Base-by-base conservation (phyloP, 2,329 filamentous ascomycete genomes). In the Fusarium decemcellulare region DNA sequence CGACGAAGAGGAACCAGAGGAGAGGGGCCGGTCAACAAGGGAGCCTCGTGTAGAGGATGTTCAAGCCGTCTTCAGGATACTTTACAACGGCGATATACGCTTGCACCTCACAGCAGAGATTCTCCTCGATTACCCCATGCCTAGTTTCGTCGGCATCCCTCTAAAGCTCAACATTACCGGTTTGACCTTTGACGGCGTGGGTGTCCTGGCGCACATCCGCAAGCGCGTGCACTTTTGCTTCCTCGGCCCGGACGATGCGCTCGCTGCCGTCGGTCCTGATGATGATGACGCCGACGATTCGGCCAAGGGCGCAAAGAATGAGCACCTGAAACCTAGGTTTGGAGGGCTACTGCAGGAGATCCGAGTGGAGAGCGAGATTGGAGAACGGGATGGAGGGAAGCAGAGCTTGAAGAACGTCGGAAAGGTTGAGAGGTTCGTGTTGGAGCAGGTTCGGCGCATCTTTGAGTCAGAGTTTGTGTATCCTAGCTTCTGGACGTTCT, bases 391-490 rank as follows among this genome's bases (percentile, higher is more conserved):
- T 75, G 91, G 92, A 64, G 93, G 94, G 29, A 97, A 96, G 82
- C 95, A 98, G 82, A 96, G 95, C 48, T 83, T 99, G 64, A 98
- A 98, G 86, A 99, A 99, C 79, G 95, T 99, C 52, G 95, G 96
- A 63, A 99, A 99, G 85, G 96, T 99, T 61, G 96, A 99, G 83
- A 92, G 94, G 75, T 99, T 99, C 79, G 94, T 99, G 60, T 86
- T 99, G 63, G 95, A 98, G 79, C 95, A 98, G 81, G 96, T 99
- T 67, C 90, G 95, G 77, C 89, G 94, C 76, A 98, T 99, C 74
- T 98, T 99, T 76, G 96, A 99, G 81, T 96, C 98, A 78, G 96
- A 99, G 80, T 96, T 98, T 82, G 95, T 98, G 67, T 98, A 97
- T 82, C 96, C 96, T 46, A 98, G 95, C 80, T 98, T 97, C 81